Base-by-base conservation (phyloP, 306 rosid genomes). In the Astragalus membranaceus region DNA sequence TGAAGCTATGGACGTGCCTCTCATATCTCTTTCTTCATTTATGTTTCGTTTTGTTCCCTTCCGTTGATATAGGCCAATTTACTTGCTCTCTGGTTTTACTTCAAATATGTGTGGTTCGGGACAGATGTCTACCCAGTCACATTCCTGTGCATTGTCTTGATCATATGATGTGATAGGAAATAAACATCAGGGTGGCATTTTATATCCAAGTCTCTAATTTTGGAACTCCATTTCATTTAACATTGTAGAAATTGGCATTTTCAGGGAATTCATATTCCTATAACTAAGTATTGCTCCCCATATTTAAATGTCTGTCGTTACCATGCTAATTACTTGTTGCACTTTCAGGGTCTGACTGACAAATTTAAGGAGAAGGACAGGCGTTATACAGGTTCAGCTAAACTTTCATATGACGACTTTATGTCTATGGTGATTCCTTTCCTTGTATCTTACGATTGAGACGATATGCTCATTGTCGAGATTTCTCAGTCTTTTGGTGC, bases 301-400 rank as follows among this genome's bases (percentile, higher is more conserved):
- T 52, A 15, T 49, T 4, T 69, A 11, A 39, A n/a, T 52, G 51
- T 15, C 54, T 42, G 7, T 61, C 26, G 7, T 56, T 48, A 64
- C 46, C 39, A 33, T 63, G 57, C 70, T 64, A 9, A 64, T 52
- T 41, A 50, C 23, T 15, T 54, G n/a, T 35, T 55, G 56, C 67
- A 68, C 5, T 83, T 90, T 65, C 93, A 93, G 98, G 96, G 98
- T 15, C 76, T 90, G 78, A 93, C 98, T 0, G 98, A 93, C 43
- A 88, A 85, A 32, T 93, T 93, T 50, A 93, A 90, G 78, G 94
- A 85, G 87, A 93, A 88, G 83, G 98, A 90, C 83, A 64, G 17
- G 7, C 81, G 75, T 47, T 81, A 72, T 61, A 62, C 83, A 0
- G 98, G 98, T 59, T 78, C 92, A 0, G 98, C 98, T 20, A 85